Conservation (phyloP, 768 basidiomycete genomes). For the Mycena crocata region DNA sequence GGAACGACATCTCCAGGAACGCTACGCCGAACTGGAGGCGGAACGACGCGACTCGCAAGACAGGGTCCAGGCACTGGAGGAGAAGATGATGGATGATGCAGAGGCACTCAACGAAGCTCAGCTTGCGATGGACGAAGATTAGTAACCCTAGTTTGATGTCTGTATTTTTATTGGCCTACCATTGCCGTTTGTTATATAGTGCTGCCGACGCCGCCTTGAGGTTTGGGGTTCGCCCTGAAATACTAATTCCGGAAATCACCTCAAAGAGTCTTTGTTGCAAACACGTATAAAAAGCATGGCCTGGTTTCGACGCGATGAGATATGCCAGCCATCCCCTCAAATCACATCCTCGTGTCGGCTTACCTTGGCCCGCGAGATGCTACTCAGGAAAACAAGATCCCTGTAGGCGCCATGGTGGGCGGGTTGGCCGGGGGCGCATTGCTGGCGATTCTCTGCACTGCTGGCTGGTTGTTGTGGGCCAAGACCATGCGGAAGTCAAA, state of each 20-base stretch:
- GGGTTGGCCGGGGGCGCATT: conserved; percentile 60
- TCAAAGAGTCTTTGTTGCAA: conserved; percentile 29
- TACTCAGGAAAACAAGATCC: conserved; percentile 41
- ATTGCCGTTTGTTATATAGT: conserved; percentile 19
- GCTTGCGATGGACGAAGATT: conserved; percentile 67
- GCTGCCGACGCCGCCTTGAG: conserved; percentile 21
- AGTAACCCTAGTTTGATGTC: conserved; percentile 23
- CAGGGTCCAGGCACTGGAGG: conserved; percentile 77
- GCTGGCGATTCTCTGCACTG: conserved; percentile 50
- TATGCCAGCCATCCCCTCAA: conserved; percentile 26
- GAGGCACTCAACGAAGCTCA: conserved; percentile 85
- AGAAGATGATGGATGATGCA: conserved; percentile 87
- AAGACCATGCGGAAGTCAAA: conserved; percentile 10
- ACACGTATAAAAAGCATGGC: conserved; percentile 27
- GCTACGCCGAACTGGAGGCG: conserved; percentile 85
- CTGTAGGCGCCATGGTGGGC: conserved; percentile 63
- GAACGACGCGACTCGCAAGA: conserved; percentile 72
- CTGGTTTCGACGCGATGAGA: conserved; percentile 8
- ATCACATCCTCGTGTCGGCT: conserved; percentile 20
- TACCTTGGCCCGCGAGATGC: conserved; percentile 14
- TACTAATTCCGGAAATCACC: conserved; percentile 23
- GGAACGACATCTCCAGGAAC: conserved; percentile 82
- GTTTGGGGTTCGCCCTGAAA: conserved; percentile 4
- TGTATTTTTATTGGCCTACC: conserved; percentile 35
- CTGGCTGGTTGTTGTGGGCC: conserved; percentile 20